Evolutionary conservation across 345 rosid species (phyloP), one percentile per base, ranked within the genome.

Genomic region (Heritiera fomes): DNA sequence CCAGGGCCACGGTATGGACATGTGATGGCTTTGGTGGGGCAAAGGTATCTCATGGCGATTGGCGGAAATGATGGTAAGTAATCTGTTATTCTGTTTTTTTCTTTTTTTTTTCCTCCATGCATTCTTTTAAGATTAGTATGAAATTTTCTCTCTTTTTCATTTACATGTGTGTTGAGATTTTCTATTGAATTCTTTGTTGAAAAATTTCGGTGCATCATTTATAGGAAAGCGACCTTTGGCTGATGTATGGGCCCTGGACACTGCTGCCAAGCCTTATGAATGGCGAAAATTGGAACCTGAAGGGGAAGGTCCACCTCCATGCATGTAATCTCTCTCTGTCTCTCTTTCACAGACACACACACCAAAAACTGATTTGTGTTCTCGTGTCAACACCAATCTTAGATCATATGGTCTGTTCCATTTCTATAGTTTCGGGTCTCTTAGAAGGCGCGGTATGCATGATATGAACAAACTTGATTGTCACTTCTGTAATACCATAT

Each of bases 281-380:
- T 97, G 99, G 98, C 98, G 93, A 82, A 97, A 94, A 79, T 89
- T 97, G 90, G 99, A 97, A 83, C 99, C 98, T n/a, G 99, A 97
- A 89, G 99, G 99, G 85, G 99, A 97, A 80, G 99, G 98, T 53
- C 99, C 99, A 46, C 98, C 99, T 71, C 97, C 98, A 75, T 97
- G 99, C 99, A 97, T 94, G 99, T 97, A 94, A 82, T 71, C 60
- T 72, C 78, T 64, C 75, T 61, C 75, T 49, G 78, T 15, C 7
- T 23, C 76, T 10, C 76, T 17, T 18, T 6, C 40, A 11, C 14
- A 12, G 8, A 30, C 40, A 1, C 41, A 12, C 20, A 68, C 34
- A 68, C 73, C 45, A 1, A 67, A 40, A 49, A 49, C 60, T 49
- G 59, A 69, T 4, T 13, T 17, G 41, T 28, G 74, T 34, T 71